Percentiles rank a stretch among this genome's conserved stretches.
Conservation (phyloP, 768 basidiomycete species). For the Pleurotus citrinopileatus region DNA sequence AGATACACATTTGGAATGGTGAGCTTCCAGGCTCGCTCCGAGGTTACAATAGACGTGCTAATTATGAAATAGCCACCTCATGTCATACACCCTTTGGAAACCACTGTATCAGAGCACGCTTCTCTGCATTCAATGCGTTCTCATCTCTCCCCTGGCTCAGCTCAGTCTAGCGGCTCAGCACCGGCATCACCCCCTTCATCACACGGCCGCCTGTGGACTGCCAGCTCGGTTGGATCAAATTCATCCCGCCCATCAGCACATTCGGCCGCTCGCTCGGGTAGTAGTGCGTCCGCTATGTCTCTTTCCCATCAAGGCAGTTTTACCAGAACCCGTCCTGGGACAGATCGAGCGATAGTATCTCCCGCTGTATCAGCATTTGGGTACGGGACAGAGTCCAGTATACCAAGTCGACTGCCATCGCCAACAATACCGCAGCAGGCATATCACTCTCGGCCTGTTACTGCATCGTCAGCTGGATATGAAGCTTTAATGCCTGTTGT, state of each 20-base stretch:
- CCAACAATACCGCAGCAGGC: slow-evolving; percentile 14
- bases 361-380: slow-evolving; percentile 55
- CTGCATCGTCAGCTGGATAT: background rate
- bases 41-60: background rate
- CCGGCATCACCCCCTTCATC: slow-evolving; percentile 38
- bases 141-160: slow-evolving; percentile 44
- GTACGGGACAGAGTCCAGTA: slow-evolving; percentile 17
- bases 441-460: slow-evolving; percentile 10
- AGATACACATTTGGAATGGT: slow-evolving; percentile 65
- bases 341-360: slow-evolving; percentile 30
- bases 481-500: background rate
- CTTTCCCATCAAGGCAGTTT: slow-evolving; percentile 51
- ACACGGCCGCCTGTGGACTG: background rate
- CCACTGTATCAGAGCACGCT: slow-evolving; percentile 54
- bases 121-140: slow-evolving; percentile 67
- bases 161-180: slow-evolving; percentile 51
- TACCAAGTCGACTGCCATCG: slow-evolving; percentile 15
- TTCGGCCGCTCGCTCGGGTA: slow-evolving; percentile 31
- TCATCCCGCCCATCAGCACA: slow-evolving; percentile 53
- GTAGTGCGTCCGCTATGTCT: slow-evolving; percentile 35
- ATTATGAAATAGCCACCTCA: slow-evolving; percentile 32
- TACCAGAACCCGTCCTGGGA: slow-evolving; percentile 39
- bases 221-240: slow-evolving; percentile 43
- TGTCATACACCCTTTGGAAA: slow-evolving; percentile 37
- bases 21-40: slow-evolving; percentile 24